Percentiles rank a stretch among this genome's conserved stretches.
Evolutionary conservation across 2,329 filamentous ascomycete genomes (phyloP).

Genomic region (Fusarium sp.): DNA sequence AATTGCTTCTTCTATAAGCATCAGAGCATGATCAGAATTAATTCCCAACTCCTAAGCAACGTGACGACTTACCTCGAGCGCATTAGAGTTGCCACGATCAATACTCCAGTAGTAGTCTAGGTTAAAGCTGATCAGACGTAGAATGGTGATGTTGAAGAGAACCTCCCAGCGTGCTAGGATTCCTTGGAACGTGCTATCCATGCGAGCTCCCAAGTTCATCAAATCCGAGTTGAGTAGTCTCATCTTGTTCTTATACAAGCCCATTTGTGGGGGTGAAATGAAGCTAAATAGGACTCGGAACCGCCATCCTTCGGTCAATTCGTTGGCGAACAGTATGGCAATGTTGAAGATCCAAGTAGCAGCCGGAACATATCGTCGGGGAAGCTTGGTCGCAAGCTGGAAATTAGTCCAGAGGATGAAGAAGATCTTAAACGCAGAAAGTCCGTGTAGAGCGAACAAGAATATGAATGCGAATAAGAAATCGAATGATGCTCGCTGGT

Average conservation of each 20-base stretch:
- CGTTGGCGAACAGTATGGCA: constrained; percentile 86
- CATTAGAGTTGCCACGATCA: constrained; percentile 68
- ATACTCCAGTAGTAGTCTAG: constrained; percentile 95
- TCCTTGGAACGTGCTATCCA: constrained; percentile 79
- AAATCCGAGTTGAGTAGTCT: constrained; percentile 52
- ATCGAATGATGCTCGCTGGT: constrained; percentile 83
- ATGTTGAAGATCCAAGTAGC: constrained; percentile 94
- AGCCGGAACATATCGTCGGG: constrained; percentile 74
- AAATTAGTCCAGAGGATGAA: constrained; percentile 85
- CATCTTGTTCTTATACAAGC: constrained; percentile 41
- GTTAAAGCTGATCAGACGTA: constrained; percentile 96
- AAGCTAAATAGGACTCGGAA: constrained; percentile 70
- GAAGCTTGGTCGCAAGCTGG: constrained; percentile 76
- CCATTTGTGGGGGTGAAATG: constrained; percentile 51
- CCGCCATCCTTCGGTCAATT: constrained; percentile 80
- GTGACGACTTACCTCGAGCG: constrained; percentile 77
- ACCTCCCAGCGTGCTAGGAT: constrained; percentile 94
- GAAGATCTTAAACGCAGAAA: constrained; percentile 85
- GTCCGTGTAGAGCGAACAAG: constrained; percentile 80
- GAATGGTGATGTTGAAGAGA: constrained; percentile 94
- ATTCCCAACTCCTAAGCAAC: constrained; percentile 5
- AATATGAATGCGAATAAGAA: constrained; percentile 83
- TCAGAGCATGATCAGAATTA: constrained; percentile 59
- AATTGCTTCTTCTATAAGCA: constrained; percentile 94
- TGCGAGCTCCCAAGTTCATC: constrained; percentile 71